phyloP scores from a whole-genome alignment of 495 filamentous ascomycete genomes.

The Aspergillus heteromorphus region DNA sequence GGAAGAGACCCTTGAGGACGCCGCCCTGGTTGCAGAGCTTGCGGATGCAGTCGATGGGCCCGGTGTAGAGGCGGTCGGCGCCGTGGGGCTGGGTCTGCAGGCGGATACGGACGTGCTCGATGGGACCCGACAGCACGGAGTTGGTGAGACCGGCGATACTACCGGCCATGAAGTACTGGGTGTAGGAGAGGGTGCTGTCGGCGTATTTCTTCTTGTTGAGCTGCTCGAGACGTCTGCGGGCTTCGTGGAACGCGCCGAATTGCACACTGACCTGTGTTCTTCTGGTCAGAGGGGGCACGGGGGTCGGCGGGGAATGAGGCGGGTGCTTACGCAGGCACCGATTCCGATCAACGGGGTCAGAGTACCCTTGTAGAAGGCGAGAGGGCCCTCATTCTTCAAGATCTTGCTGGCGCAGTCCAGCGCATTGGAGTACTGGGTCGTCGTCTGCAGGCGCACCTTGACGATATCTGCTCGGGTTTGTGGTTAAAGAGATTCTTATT shows the following conservation, averaged over 20 bases:
- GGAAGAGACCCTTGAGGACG: constrained; percentile 68
- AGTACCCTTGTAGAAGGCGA: constrained; percentile 98
- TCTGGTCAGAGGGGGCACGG: not conserved
- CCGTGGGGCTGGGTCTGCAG: constrained; percentile 95
- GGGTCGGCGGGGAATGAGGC: not conserved
- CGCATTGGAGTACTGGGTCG: constrained; percentile 70
- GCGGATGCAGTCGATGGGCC: constrained; percentile 83
- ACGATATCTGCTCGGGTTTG: constrained; percentile 68
- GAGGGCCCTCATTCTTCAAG: constrained; percentile 77
- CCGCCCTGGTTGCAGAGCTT: constrained; percentile 68
- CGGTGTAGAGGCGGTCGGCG: constrained; percentile 66
- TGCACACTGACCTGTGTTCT: constrained; percentile 70
- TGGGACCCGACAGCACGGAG: constrained; percentile 79
- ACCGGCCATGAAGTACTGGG: constrained; percentile 84
- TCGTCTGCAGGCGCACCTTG: constrained; percentile 95
- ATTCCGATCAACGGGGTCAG: constrained; percentile 94
- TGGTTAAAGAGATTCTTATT: constrained; percentile 3
- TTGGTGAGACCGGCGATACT: constrained; percentile 93
- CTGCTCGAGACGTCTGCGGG: constrained; percentile 77
- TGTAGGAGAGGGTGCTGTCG: constrained; percentile 57
- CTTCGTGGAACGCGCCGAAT: constrained; percentile 95
- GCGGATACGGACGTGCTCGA: constrained; percentile 97
- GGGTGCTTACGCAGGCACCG: constrained; percentile 73
- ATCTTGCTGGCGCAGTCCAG: constrained; percentile 76
- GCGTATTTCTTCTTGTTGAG: constrained; percentile 55